Evolutionary conservation across 148 eudicot species (phyloP), one percentile per base, ranked within the genome.

Genomic region (Linanthus parryae): DNA sequence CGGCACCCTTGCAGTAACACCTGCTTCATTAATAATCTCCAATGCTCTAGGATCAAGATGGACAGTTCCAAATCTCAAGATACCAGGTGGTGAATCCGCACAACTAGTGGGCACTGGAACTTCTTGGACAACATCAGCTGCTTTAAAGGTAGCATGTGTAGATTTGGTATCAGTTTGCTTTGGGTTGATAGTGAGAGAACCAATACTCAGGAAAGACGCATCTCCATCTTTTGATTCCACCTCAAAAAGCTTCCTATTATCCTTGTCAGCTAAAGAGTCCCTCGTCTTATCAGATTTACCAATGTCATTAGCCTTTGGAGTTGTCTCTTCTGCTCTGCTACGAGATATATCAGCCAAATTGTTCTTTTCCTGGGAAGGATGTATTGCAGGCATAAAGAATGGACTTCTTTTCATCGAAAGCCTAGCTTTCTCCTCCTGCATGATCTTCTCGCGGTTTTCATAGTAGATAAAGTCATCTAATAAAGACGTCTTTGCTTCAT

Each of bases 391-490:
- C 3, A 52, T 63, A 59, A 56, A 34, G 34, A 43, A 62, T 48
- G 71, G 62, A 44, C 38, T 59, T 8, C 46, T 61, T 63, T 73
- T 52, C 57, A 62, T 68, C 39, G 72, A 63, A 19, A 76, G 51
- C 58, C 88, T 78, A 34, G 83, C 61, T 67, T 78, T 87, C 67
- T 87, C 98, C 52, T 87, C 94, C 60, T 63, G 78, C 83, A 92
- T 67, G 27, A 87, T 64, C 62, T 73, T 84, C 75, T 92, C 94
- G 11, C 98, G 81, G 42, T 84, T 75, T 56, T 87, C 98, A 37
- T 92, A 92, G 62, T 92, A 92, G 85, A 84, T 73, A 60, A 92
- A 87, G 61, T 92, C 98, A 60, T 92, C 98, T 24, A 92, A 67
- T 70, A 92, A 54, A 48, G 96, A 87, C 25, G 98, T 84, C 78